Conservation (phyloP, 768 basidiomycete species). For the Leccinum truebloodii region DNA sequence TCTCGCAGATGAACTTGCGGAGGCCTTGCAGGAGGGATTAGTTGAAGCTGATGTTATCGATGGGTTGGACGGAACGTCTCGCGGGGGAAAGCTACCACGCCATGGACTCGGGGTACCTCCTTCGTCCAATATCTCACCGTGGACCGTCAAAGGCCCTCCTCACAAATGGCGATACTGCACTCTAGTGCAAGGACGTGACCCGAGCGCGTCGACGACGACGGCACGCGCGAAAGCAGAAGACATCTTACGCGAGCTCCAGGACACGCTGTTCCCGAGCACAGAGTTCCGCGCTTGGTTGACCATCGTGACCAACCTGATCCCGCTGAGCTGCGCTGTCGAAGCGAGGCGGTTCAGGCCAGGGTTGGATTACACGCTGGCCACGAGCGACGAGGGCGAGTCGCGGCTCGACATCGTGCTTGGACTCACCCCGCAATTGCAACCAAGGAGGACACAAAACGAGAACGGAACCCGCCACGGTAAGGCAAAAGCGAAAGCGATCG, state of each 20-base stretch:
- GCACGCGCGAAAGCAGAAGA: constrained; percentile 21
- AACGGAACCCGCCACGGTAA: constrained; percentile 24
- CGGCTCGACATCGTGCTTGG: constrained; percentile 86
- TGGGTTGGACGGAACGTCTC: constrained; percentile 53
- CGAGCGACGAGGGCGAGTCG: constrained; percentile 78
- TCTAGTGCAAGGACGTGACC: constrained; percentile 35
- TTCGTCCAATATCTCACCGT: constrained; percentile 47
- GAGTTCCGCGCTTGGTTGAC: constrained; percentile 94
- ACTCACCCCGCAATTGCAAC: constrained; percentile 65
- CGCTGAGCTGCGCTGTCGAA: constrained; percentile 70
- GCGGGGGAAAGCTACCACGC: constrained; percentile 55
- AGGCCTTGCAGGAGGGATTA: constrained; percentile 63
- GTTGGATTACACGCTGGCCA: constrained; percentile 92
- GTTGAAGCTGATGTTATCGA: constrained; percentile 64
- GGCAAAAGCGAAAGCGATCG: constrained; percentile 27
- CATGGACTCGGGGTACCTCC: constrained; percentile 62
- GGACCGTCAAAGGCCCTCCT: constrained; percentile 83
- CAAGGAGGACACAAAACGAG: constrained; percentile 14
- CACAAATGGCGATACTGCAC: constrained; percentile 93
- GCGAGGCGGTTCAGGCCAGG: constrained; percentile 90
- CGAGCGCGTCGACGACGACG: neutral
- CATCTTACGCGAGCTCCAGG: constrained; percentile 51
- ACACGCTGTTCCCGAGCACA: constrained; percentile 71
- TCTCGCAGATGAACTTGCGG: constrained; percentile 68
- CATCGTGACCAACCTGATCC: constrained; percentile 68